A percentile compares a stretch with the other conserved stretches of the same genome.
phyloP scores from a whole-genome alignment of 768 basidiomycete species.

The Rhizopogon rudus region DNA sequence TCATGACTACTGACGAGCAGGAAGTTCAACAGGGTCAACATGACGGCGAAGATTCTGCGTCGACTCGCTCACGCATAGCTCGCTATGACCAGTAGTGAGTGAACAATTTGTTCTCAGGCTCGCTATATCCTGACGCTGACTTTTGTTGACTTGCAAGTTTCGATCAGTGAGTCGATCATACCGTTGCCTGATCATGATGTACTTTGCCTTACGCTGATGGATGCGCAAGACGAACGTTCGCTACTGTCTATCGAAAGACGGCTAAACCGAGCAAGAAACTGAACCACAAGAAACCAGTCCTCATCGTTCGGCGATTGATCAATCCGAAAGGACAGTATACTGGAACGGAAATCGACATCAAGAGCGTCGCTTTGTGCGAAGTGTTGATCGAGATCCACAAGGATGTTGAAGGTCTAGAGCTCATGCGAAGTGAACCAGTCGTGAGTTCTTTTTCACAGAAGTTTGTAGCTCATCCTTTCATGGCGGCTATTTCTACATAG shows the following conservation, averaged over 20 bases:
- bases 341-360: neutral
- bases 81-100: neutral
- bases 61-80: neutral
- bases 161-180: neutral
- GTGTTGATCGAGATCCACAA: neutral
- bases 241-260: neutral
- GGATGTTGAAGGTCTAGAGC: neutral
- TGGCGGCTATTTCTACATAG: slow-evolving; percentile 1
- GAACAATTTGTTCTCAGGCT: neutral
- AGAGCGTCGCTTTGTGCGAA: neutral
- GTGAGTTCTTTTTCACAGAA: neutral
- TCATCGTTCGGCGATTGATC: slow-evolving; percentile 19
- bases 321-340: neutral
- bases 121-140: neutral
- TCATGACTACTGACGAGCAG: neutral
- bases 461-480: neutral
- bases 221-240: neutral
- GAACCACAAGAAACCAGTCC: slow-evolving; percentile 15
- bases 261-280: slow-evolving; percentile 3
- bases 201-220: neutral
- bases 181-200: neutral
- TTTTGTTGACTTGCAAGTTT: neutral
- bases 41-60: neutral
- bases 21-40: neutral
- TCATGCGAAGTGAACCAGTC: slow-evolving; percentile 3